Evolutionary conservation across 257 asterid genomes (phyloP).

Genomic region (Penstemon barbatus): DNA sequence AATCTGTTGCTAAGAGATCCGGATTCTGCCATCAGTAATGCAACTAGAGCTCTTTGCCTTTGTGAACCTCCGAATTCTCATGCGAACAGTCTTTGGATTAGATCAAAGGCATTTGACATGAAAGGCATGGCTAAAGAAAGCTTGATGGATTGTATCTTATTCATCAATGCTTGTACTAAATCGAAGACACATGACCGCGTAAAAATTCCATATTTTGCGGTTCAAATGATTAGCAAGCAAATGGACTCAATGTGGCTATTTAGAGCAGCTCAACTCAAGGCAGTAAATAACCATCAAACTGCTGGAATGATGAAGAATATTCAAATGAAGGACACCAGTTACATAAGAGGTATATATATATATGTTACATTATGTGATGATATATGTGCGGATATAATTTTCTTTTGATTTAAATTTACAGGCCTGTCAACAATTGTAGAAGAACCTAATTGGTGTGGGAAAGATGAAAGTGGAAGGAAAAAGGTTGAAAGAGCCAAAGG

Average conservation of each 20-base stretch:
- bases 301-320: constrained; percentile 21
- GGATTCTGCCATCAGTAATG: constrained; percentile 65
- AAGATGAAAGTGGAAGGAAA: constrained; percentile 36
- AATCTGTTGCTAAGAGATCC: constrained; percentile 43
- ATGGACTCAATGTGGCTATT: constrained; percentile 79
- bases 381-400: neutral
- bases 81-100: constrained; percentile 66
- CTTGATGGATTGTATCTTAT: constrained; percentile 71
- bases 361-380: neutral
- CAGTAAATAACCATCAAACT: neutral
- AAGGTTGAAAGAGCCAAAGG: constrained; percentile 25
- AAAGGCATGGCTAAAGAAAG: constrained; percentile 84
- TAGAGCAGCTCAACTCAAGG: constrained; percentile 42
- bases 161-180: constrained; percentile 48
- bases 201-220: constrained; percentile 53
- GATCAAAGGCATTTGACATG: constrained; percentile 81
- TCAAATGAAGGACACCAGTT: constrained; percentile 35
- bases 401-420: constrained; percentile 22
- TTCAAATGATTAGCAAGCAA: constrained; percentile 77
- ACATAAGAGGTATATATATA: constrained; percentile 36
- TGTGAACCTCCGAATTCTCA: constrained; percentile 74
- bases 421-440: constrained; percentile 54
- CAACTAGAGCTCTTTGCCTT: constrained; percentile 79
- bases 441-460: constrained; percentile 43
- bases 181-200: constrained; percentile 27